Conservation (phyloP, 2,329 filamentous ascomycete species). For the Neospermospora avenae region DNA sequence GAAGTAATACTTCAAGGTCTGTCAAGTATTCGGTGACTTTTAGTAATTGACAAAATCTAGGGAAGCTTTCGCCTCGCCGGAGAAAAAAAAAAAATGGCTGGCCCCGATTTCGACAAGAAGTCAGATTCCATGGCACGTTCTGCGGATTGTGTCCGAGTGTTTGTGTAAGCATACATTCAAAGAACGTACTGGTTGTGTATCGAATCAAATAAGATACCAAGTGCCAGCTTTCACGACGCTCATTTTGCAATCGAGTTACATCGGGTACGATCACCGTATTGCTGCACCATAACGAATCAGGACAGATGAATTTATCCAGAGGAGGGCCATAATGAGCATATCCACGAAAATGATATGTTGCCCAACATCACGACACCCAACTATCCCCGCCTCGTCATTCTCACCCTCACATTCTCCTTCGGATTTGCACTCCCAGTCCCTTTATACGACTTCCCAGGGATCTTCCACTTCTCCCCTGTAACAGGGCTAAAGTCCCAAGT, state of each 20-base stretch:
- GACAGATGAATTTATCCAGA: slow-evolving; percentile 4
- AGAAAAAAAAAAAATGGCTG: too few species aligned
- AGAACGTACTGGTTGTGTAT: not conserved
- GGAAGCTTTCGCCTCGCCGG: too few species aligned
- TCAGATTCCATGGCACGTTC: not conserved
- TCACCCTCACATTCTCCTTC: slow-evolving; percentile 7
- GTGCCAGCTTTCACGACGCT: not conserved
- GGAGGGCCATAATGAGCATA: not conserved
- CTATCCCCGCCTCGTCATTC: slow-evolving; percentile 7
- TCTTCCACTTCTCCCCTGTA: slow-evolving; percentile 13
- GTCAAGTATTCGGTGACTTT: too few species aligned
- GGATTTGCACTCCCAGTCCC: slow-evolving; percentile 16
- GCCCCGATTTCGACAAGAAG: not conserved
- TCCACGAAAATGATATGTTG: not conserved
- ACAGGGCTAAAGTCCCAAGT: slow-evolving; percentile 52
- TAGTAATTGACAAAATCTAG: too few species aligned
- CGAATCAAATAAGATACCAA: not conserved
- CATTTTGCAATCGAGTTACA: not conserved
- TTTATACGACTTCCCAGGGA: slow-evolving; percentile 13
- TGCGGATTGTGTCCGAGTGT: too few species aligned
- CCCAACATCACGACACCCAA: not conserved
- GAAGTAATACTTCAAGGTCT: too few species aligned
- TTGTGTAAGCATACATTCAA: not conserved
- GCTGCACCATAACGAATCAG: not conserved
- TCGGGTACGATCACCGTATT: not conserved